Evolutionary conservation across 1,284 basidiomycete species (phyloP), one percentile per base, ranked within the genome.

Genomic region (Tilletia caries): DNA sequence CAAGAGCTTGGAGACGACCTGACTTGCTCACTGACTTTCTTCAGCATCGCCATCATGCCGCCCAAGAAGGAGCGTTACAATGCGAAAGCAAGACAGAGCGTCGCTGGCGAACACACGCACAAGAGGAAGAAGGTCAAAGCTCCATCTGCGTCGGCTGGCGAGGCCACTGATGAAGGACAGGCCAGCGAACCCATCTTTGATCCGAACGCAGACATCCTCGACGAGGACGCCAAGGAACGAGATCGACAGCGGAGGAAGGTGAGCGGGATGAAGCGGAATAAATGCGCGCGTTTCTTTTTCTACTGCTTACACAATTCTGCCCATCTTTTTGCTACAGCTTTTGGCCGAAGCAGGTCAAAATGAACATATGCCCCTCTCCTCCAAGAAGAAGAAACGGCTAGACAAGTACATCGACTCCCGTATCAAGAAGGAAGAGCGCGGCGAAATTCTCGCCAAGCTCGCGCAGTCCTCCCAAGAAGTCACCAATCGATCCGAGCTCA

Each of bases 321-420:
- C 37, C 13, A 15, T 15, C 37, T 41, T 15, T 15, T 41, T 15
- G 37, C 37, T 67, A 5, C 67, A 64, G 27, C 67, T 64, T 5
- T 65, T 68, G 25, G 68, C 68, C 43, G 66, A 68, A 25, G 54
- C 46, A 64, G 68, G 66, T 60, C 50, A 73, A 67, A 64, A 70
- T 44, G n/a, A 27, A 13, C 15, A 13, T 13, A 34, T 23, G 20
- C 27, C 65, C 52, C 76, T 83, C 69, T 75, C 77, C 8, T 76
- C 79, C 52, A 84, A 84, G 73, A 83, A 83, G 78, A 75, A 77
- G 25, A 81, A 82, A 71, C 76, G 83, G 10, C 75, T 84, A 54
- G 83, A 84, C 66, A 79, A 78, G 15, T 84, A 80, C 72, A 82
- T 84, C 41, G 80, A 79, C 52, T 76, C 75, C 12, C 81, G 81